A percentile compares a stretch with the other conserved stretches of the same genome.
These are phyloP conservation scores for Thyridium curvatum DNA, from an alignment of 2,329 filamentous ascomycete genomes.

Conservation along the genomic window DNA sequence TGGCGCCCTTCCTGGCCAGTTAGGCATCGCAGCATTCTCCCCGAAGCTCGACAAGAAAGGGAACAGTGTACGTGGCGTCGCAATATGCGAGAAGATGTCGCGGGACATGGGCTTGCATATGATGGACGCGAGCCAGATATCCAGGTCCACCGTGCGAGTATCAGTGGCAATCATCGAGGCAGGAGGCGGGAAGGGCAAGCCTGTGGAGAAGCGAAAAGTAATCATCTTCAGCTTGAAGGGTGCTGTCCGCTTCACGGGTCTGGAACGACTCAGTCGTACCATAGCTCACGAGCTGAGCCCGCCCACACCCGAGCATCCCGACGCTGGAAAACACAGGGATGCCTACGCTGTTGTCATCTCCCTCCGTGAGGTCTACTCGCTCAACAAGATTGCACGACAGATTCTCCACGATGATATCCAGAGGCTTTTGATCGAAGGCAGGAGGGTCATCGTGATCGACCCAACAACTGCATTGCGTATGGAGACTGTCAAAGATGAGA, in stretches of 20 bases:
- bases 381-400: conserved; percentile 19
- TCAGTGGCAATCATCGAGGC: conserved; percentile 8
- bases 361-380: conserved; percentile 22
- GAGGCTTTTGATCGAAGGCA: conserved; percentile 7
- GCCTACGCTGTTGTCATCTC: conserved; percentile 24
- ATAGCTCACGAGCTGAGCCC: too few species aligned
- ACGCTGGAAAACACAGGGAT: conserved; percentile 14
- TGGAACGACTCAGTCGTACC: conserved; percentile 13
- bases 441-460: too few species aligned
- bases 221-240: conserved; percentile 23
- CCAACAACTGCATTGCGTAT: too few species aligned
- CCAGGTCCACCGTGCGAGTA: conserved; percentile 19
- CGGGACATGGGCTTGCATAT: conserved; percentile 25
- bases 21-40: too few species aligned
- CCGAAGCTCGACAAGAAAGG: too few species aligned
- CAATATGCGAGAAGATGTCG: conserved; percentile 22
- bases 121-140: conserved; percentile 26
- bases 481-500: too few species aligned
- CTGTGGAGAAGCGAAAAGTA: conserved; percentile 18
- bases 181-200: conserved; percentile 14
- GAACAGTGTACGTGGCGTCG: conserved; percentile 21
- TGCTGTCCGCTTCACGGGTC: conserved; percentile 25
- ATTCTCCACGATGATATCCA: conserved; percentile 20
- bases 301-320: conserved; percentile 19
- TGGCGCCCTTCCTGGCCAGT: too few species aligned